Evolutionary conservation across 1,284 basidiomycete species (phyloP), one percentile per base, ranked within the genome.

Genomic region (Pyrrhoderma noxium): DNA sequence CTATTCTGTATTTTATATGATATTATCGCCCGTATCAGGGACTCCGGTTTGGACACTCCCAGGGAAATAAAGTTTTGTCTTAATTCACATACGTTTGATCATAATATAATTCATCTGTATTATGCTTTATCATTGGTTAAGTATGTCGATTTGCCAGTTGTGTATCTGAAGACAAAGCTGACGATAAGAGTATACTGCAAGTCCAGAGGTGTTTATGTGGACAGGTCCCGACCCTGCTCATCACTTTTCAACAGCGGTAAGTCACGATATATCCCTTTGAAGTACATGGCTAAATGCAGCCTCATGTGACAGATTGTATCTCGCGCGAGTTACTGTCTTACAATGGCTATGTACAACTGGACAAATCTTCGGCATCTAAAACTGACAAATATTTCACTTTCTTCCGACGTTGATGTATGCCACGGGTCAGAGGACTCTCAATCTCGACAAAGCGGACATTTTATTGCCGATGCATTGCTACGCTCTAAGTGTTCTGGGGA

Each of bases 181-280:
- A 31, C n/a, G 38, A 8, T 22, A 16, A 14, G 16, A 8, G 22
- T 34, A 36, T 45, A 52, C 44, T 21, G 23, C 47, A 48, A 81
- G 79, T 53, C 75, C 78, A 35, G 65, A 62, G 48, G 61, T 56
- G 16, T 79, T 82, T 57, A 64, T 64, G 18, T 82, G 80, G 80
- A 72, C 67, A 27, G 76, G 79, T 3, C 77, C 76, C 3, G 77
- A 79, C 56, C 77, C 79, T 25, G 71, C 70, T 16, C 77, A 80
- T 56, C 75, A 80, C 58, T 79, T 79, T 60, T 79, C 78, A 1
- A 77, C 67, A 14, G 76, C 79, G 16, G 79, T 79, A 59, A 59
- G 75, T 67, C 23, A 18, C 38, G 5, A 40, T 40, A 18, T 40
- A 16, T n/a, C 5, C 21, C 5, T 40, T 40, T 22, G 5, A 40